These are phyloP conservation scores for Salvia rosmarinus DNA, from an alignment of 257 asterid species.

Conservation along the genomic window DNA sequence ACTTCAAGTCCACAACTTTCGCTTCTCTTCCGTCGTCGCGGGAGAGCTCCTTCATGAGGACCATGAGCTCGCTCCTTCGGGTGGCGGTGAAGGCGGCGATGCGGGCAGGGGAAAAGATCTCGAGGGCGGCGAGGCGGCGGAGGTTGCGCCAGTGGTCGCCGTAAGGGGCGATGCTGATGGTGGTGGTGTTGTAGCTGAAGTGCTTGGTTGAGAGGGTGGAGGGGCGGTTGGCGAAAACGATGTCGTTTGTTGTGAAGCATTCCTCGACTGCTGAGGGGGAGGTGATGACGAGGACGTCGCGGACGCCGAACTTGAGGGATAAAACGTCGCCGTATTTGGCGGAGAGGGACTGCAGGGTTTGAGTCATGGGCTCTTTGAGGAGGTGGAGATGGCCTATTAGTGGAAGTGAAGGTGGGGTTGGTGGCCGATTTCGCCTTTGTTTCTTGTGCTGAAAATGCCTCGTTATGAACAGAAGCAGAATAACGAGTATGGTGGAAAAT, in stretches of 20 bases:
- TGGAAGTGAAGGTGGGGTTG: slow-evolving; percentile 40
- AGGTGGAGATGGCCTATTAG: slow-evolving; percentile 41
- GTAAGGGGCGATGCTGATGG: slow-evolving; percentile 36
- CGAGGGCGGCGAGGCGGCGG: slow-evolving; percentile 34
- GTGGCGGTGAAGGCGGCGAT: slow-evolving; percentile 27
- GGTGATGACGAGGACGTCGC: slow-evolving; percentile 29
- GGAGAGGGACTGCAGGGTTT: slow-evolving; percentile 34
- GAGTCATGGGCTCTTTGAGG: slow-evolving; percentile 33
- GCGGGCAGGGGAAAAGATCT: slow-evolving; percentile 40
- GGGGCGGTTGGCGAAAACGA: slow-evolving; percentile 38
- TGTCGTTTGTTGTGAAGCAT: slow-evolving; percentile 42
- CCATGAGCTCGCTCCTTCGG: slow-evolving; percentile 26
- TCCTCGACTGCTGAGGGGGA: slow-evolving; percentile 38
- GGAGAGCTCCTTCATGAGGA: slow-evolving; percentile 25
- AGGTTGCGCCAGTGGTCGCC: slow-evolving; percentile 42
- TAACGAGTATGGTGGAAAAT: background rate
- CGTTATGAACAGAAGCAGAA: background rate
- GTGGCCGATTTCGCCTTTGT: slow-evolving; percentile 29
- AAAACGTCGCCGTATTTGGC: slow-evolving; percentile 35
- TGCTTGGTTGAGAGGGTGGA: slow-evolving; percentile 38
- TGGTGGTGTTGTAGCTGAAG: slow-evolving; percentile 40
- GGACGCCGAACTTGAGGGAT: slow-evolving; percentile 31
- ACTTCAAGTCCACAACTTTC: slow-evolving; percentile 33
- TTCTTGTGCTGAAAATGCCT: slow-evolving; percentile 1
- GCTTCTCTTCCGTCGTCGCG: slow-evolving; percentile 16